These are phyloP conservation scores for Rickenella mellea DNA, from an alignment of 768 basidiomycete species.

Conservation along the genomic window DNA sequence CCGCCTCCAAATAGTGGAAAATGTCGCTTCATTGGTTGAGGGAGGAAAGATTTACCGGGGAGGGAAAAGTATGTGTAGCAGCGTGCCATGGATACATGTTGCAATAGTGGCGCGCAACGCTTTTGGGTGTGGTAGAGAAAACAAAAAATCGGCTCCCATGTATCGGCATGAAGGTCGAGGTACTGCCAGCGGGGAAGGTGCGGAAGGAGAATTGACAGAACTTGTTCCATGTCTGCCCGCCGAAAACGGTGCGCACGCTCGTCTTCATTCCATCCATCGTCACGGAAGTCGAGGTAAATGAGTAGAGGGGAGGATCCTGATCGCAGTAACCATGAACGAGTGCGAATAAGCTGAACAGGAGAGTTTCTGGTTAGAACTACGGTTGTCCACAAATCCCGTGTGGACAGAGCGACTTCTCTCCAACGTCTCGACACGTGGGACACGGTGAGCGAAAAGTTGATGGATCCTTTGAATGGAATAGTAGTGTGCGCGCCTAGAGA, in stretches of 20 bases:
- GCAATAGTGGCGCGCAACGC: slow-evolving; percentile 26
- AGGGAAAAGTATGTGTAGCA: slow-evolving; percentile 51
- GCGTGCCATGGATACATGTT: slow-evolving; percentile 35
- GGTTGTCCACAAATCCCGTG: slow-evolving; percentile 38
- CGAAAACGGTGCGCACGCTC: slow-evolving; percentile 32
- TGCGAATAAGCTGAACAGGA: slow-evolving; percentile 27
- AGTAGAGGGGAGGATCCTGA: slow-evolving; percentile 38
- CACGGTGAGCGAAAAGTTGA: slow-evolving; percentile 21
- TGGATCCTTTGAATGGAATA: slow-evolving; percentile 11
- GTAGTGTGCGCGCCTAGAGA: slow-evolving; percentile 17
- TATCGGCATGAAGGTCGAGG: slow-evolving; percentile 46
- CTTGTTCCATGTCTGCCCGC: slow-evolving; percentile 32
- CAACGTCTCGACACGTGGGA: slow-evolving; percentile 44
- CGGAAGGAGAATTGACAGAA: slow-evolving; percentile 35
- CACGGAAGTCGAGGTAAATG: slow-evolving; percentile 49
- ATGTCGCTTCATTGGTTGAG: slow-evolving; percentile 27
- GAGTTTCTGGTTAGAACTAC: slow-evolving; percentile 23
- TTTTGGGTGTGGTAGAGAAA: slow-evolving; percentile 34
- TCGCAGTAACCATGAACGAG: slow-evolving; percentile 28
- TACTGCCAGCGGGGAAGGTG: slow-evolving; percentile 37
- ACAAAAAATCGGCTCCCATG: slow-evolving; percentile 47
- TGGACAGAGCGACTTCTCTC: slow-evolving; percentile 37
- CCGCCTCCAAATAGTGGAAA: slow-evolving; percentile 31
- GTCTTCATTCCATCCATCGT: slow-evolving; percentile 47
- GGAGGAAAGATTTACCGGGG: slow-evolving; percentile 34